A percentile compares a stretch with the other conserved stretches of the same genome.
These are phyloP conservation scores for Ophiostoma sp. DNA, from an alignment of 2,329 filamentous ascomycete species.

Conservation along the genomic window DNA sequence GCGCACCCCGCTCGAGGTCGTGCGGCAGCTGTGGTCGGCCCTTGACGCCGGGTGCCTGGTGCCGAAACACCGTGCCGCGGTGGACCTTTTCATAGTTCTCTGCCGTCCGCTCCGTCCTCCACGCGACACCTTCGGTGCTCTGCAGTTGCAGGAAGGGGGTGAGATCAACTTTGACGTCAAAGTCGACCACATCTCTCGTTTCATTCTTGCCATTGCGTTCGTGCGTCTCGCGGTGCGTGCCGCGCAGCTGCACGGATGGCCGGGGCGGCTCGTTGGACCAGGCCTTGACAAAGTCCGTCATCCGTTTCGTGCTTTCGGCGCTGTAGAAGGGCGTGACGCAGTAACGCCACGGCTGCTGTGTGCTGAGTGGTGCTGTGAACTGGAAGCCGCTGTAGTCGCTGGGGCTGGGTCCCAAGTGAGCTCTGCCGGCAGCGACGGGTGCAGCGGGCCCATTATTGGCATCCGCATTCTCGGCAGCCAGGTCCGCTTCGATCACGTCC, in stretches of 20 bases:
- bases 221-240: slow-evolving; percentile 46
- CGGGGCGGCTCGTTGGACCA: slow-evolving; percentile 48
- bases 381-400: not conserved
- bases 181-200: slow-evolving; percentile 48
- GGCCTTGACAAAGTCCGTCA: slow-evolving; percentile 13
- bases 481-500: slow-evolving; percentile 31
- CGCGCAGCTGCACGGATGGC: slow-evolving; percentile 48
- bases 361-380: not conserved
- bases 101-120: slow-evolving; percentile 45
- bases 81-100: slow-evolving; percentile 55
- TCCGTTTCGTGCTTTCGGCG: not conserved
- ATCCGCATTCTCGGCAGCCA: not conserved
- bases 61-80: slow-evolving; percentile 58
- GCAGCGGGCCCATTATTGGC: slow-evolving; percentile 30
- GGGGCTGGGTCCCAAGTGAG: slow-evolving; percentile 16
- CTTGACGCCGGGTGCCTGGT: slow-evolving; percentile 35
- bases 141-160: slow-evolving; percentile 52
- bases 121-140: slow-evolving; percentile 37
- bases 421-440: slow-evolving; percentile 17
- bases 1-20: slow-evolving; percentile 21
- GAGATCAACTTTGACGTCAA: slow-evolving; percentile 54
- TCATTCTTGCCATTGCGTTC: slow-evolving; percentile 45
- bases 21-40: slow-evolving; percentile 33
- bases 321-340: not conserved
- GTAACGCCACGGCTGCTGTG: slow-evolving; percentile 17